Percentiles rank a stretch among this genome's conserved stretches.
phyloP scores from a whole-genome alignment of 1,139 yeast genomes.

The Protomyces lactucae-debilis region DNA sequence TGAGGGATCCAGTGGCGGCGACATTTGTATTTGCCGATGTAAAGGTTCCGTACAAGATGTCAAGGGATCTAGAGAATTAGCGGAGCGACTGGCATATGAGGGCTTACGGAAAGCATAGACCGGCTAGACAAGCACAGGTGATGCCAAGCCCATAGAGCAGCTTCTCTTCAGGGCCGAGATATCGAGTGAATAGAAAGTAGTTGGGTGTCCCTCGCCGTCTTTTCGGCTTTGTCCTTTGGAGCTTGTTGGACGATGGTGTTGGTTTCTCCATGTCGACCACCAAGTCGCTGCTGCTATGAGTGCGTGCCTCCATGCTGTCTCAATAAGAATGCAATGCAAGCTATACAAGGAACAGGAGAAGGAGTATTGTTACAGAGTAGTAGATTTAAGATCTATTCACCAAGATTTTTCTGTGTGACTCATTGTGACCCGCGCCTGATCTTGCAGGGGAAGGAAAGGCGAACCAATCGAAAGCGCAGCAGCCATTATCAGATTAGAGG shows the following conservation, averaged over 20 bases:
- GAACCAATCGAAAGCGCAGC: too few relatives aligned
- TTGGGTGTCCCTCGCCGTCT: background rate
- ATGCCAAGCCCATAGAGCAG: slow-evolving; percentile 14
- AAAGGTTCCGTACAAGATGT: slow-evolving; percentile 19
- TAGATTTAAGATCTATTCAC: too few relatives aligned
- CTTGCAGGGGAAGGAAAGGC: too few relatives aligned
- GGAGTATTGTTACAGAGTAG: too few relatives aligned
- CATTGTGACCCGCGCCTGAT: too few relatives aligned
- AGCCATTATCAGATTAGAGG: too few relatives aligned
- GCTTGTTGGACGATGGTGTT: background rate
- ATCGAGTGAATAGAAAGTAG: slow-evolving; percentile 24
- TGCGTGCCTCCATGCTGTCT: too few relatives aligned
- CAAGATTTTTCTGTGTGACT: too few relatives aligned
- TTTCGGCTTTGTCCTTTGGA: background rate
- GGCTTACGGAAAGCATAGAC: slow-evolving; percentile 16
- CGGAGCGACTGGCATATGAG: too few relatives aligned
- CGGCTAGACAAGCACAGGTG: slow-evolving; percentile 20
- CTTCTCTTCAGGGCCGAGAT: slow-evolving; percentile 9
- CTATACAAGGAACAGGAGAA: too few relatives aligned
- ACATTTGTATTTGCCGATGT: slow-evolving; percentile 14
- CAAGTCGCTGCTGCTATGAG: too few relatives aligned
- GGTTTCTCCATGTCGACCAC: background rate
- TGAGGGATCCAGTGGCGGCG: background rate
- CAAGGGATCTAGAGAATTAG: background rate
- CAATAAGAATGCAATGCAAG: too few relatives aligned